Conservation (phyloP, 805 yeast species). For the Saturnispora sekii region DNA sequence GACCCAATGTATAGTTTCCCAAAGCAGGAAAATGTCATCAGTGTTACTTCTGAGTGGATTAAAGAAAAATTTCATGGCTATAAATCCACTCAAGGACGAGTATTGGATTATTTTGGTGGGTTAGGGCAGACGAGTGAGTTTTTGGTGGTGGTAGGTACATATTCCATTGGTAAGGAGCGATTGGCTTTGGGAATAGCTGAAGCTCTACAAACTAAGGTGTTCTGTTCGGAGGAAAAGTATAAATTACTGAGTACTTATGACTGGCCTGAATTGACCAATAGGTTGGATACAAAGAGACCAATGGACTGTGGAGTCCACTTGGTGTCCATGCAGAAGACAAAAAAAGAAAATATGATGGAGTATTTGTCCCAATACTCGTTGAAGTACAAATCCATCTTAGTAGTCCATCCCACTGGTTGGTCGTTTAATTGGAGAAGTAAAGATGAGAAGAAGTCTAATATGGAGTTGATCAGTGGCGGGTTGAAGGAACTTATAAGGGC, state of each 20-base stretch:
- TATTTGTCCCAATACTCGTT: conserved; percentile 40
- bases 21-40: conserved; percentile 58
- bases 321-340: conserved; percentile 54
- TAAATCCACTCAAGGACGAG: conserved; percentile 24
- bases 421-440: conserved; percentile 32
- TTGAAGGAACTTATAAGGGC: conserved; percentile 10
- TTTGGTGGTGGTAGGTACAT: conserved; percentile 71
- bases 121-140: conserved; percentile 15
- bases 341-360: conserved; percentile 34
- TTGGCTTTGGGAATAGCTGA: conserved; percentile 61
- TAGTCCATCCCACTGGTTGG: conserved; percentile 90
- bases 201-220: conserved; percentile 42
- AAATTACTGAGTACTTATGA: conserved; percentile 37
- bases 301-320: conserved; percentile 53
- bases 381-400: conserved; percentile 54
- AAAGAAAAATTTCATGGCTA: conserved; percentile 21
- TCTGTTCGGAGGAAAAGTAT: conserved; percentile 39
- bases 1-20: conserved; percentile 71
- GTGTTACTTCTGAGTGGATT: conserved; percentile 44
- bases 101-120: conserved; percentile 27
- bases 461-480: background rate
- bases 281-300: conserved; percentile 36
- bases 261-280: conserved; percentile 32
- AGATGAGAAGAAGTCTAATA: background rate
- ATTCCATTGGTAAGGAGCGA: conserved; percentile 87